Conservation (phyloP, 2,329 filamentous ascomycete species). For the Venturia effusa region DNA sequence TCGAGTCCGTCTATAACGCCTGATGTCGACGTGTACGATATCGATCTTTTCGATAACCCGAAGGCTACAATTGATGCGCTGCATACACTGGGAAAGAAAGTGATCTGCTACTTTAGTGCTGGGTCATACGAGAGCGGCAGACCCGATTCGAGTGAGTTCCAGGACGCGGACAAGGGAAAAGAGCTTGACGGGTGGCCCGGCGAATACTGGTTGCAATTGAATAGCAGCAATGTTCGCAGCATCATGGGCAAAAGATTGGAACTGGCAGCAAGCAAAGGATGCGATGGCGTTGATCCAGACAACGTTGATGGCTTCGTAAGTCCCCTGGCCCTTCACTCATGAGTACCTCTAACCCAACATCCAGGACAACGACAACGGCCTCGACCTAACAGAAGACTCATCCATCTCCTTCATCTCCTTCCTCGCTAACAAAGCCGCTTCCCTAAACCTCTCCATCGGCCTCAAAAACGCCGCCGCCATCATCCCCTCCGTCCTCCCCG, state of each 20-base stretch:
- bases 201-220: conserved; percentile 58
- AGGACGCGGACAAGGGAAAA: conserved; percentile 45
- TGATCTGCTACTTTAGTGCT: conserved; percentile 59
- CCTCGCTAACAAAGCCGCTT: conserved; percentile 44
- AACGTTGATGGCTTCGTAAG: conserved; percentile 56
- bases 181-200: conserved; percentile 52
- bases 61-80: conserved; percentile 3
- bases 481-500: conserved; percentile 37
- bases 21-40: conserved; percentile 10
- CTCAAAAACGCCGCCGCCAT: conserved; percentile 59
- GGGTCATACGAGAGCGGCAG: conserved; percentile 58
- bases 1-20: conserved; percentile 10
- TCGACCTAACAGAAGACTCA: conserved; percentile 47
- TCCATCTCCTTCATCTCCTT: conserved; percentile 50
- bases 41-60: conserved; percentile 5
- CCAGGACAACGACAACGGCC: conserved; percentile 47
- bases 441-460: conserved; percentile 48
- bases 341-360: background rate
- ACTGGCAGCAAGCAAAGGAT: conserved; percentile 49
- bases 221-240: conserved; percentile 43
- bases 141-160: conserved; percentile 46
- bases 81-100: conserved; percentile 4
- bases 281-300: conserved; percentile 51
- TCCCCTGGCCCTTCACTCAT: conserved; percentile 11
- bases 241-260: conserved; percentile 54